Conservation (phyloP, 495 filamentous ascomycete genomes). For the Lentithecium fluviatile region DNA sequence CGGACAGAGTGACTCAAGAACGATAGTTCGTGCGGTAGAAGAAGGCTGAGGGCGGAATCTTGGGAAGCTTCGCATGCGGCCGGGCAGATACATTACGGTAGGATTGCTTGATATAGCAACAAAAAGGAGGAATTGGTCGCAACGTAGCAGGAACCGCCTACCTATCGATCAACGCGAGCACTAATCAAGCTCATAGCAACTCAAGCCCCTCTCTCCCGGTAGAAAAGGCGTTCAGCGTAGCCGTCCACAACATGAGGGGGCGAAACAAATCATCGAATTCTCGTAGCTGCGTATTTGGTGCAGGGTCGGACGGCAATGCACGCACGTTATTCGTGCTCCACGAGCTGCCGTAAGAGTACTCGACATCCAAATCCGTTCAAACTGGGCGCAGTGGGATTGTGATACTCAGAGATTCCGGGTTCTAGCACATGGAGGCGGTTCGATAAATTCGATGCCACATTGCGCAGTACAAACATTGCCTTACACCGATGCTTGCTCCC, state of each 20-base stretch:
- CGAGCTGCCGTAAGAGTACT: conserved; percentile 4
- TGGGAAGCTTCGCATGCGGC: background rate
- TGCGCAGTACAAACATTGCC: too few species aligned
- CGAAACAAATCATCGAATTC: background rate
- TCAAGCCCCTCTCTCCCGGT: too few species aligned
- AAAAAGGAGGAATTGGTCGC: too few species aligned
- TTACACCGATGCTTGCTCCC: too few species aligned
- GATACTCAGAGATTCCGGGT: background rate
- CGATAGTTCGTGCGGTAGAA: background rate
- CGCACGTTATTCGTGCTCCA: conserved; percentile 15
- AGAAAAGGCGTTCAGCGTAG: background rate
- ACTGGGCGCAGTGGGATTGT: background rate
- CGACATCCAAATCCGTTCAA: background rate
- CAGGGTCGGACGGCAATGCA: conserved; percentile 1
- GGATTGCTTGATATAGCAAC: background rate
- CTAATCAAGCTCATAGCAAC: too few species aligned
- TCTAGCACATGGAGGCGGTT: background rate
- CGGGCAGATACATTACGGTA: background rate
- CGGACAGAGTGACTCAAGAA: too few species aligned
- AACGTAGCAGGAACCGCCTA: too few species aligned
- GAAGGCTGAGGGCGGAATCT: background rate
- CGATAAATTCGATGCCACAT: background rate
- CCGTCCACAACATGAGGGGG: background rate
- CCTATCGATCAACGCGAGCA: too few species aligned
- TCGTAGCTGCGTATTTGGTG: background rate